Base-by-base conservation (phyloP, 768 basidiomycete genomes). In the Podaxis sp. region DNA sequence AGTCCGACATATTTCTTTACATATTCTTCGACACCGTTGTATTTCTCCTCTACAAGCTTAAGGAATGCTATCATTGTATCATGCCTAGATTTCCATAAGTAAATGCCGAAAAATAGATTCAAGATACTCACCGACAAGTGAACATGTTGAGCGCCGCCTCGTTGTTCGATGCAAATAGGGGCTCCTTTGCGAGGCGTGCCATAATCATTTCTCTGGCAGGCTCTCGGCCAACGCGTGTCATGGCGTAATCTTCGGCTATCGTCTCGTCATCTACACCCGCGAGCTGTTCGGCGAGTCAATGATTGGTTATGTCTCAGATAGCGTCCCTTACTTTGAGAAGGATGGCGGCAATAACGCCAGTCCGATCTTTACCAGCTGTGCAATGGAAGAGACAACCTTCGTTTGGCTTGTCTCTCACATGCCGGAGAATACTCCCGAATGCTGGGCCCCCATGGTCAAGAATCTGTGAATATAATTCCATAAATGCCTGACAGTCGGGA, bases 341-440 rank as follows among this genome's bases (percentile, higher is more conserved):
- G 32, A 93, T 77, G 5, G 90, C 90, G 13, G 89, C 88, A 38
- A 88, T 72, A 23, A 93, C 74, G 14, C 90, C 91, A 1, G 91
- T 93, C 65, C 91, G 76, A 72, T 93, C 91, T 70, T 93, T 93
- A 2, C 91, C 91, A 27, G 90, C 91, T 57, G 91, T 92, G 65
- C 91, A 93, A 66, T 93, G 90, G 64, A 93, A 89, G 27, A 92
- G 62, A 64, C 81, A 87, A 0, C 80, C 83, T 18, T 84, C 81
- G 42, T 79, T 76, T 67, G 90, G 87, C 58, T 78, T 78, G 67
- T 93, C 91, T 59, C 87, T 77, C 28, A 93, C 79, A 70, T 91
- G 89, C 61, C 87, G 82, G 10, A 93, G 77, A 54, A 93, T 86
- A 1, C 77, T 69, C n/a, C 85, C 85, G 66, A 90, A 91, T 2